Evolutionary conservation across 176 grass and related monocot species (phyloP).

Genomic region (Oryza punctata): DNA sequence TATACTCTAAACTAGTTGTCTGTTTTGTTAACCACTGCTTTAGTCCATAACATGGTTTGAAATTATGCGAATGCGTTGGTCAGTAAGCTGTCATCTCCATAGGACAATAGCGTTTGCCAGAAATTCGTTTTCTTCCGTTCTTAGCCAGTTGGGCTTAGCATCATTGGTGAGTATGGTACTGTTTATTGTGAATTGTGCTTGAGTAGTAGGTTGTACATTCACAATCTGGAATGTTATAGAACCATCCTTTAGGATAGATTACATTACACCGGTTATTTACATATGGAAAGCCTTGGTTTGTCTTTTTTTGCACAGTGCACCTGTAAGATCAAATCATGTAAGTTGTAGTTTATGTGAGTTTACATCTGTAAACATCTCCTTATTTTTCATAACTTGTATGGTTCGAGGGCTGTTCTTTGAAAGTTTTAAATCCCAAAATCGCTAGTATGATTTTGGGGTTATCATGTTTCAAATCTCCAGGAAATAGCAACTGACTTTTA

Average conservation of each 20-base stretch:
- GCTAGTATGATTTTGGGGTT: neutral
- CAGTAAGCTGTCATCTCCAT: neutral
- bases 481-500: neutral
- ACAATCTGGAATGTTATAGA: neutral
- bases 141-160: neutral
- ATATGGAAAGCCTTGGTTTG: neutral
- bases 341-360: neutral
- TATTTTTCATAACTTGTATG: neutral
- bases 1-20: neutral
- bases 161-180: neutral
- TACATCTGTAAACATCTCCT: neutral
- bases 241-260: neutral
- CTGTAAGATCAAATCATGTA: slow-evolving; percentile 8
- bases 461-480: neutral
- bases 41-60: neutral
- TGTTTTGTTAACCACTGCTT: neutral
- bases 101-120: neutral
- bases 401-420: neutral
- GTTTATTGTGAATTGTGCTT: neutral
- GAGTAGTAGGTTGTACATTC: neutral
- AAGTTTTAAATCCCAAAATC: neutral
- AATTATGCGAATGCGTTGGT: neutral
- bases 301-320: neutral
- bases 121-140: neutral
- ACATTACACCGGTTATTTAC: neutral